Base-by-base conservation (phyloP, 768 basidiomycete species). In the Boletus rubropictus region DNA sequence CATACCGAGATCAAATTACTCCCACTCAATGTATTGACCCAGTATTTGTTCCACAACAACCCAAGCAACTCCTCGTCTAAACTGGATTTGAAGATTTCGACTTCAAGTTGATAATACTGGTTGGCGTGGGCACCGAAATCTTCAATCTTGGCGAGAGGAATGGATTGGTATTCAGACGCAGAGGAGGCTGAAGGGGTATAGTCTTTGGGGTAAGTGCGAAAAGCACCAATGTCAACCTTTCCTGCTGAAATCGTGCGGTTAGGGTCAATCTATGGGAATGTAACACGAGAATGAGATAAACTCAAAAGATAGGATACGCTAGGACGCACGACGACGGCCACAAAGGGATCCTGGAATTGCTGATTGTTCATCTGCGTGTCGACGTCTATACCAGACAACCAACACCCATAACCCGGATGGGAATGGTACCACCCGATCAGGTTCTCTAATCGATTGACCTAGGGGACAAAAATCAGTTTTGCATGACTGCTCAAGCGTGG, bases 51-150 rank as follows among this genome's bases (percentile, higher is more conserved):
- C 95, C 95, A 98, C 44, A 99, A 69, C 61, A 94, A 70, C 18
- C 88, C 89, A 35, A 99, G 75, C 3, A 99, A 71, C 59, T 93
- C 83, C 25, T 82, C 84, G 63, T 99, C 96, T 41, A 94, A 69
- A 49, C 78, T 82, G 21, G 85, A 89, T 67, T 96, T 97, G 80
- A 96, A 99, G 43, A 97, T 86, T 62, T 93, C 84, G 15, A 99
- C 86, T 27, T 95, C 93, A 12, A 99, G 76, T 20, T 81, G 87
- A 64, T 99, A 99, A 65, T 99, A 99, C 51, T 90, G 84, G 60
- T 89, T 89, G 28, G 95, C 93, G 60, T 99, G 96, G 4, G 97
- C 96, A 65, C 96, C 96, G 61, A 99, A 99, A 65, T 99, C 96
- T 67, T 98, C 96, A 49, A 99, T 94, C 74, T 99, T 99, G 72